Base-by-base conservation (phyloP, 495 filamentous ascomycete species). In the Penicillium ochrochloron region DNA sequence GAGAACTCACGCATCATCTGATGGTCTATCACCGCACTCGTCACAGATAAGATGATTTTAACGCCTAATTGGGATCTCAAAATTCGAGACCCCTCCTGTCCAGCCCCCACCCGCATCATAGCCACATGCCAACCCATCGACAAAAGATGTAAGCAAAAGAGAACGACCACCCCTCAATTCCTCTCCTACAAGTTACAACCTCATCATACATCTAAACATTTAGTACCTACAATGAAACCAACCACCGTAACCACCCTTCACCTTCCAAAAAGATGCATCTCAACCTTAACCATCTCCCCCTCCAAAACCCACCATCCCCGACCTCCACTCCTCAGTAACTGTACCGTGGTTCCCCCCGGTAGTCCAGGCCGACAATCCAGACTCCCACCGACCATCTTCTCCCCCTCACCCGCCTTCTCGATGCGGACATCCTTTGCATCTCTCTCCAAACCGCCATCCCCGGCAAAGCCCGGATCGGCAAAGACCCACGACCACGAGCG, bases 391-490 rank as follows among this genome's bases (percentile, higher is more conserved):
- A 11, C 21, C 41, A 37, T 10, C 7, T 14, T 10, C 35, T 37
- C 3, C 33, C 48, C 15, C 11, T 9, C n/a, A 14, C 34, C 29
- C 12, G 5, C 34, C 23, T 63, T 63, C 34, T 58, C 54, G 5
- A 58, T 54, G 3, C 53, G 54, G 11, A 1, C 23, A 21, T 1
- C 41, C 6, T 17, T 2, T 25, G 21, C 21, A 12, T 23, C 44
- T 5, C 42, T 57, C 12, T 31, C 34, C 15, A 53, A 59, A 39
- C 12, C 15, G 19, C n/a, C 39, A 19, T 10, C 19, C 7, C 29
- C 61, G 42, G 42, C 39, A 54, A 57, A 53, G 34, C 25, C 61
- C 19, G 44, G 17, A 25, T 41, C 54, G 37, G 54, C 37, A 48
- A 54, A 56, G 33, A 37, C 31, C 53, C 53, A 14, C 31, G 9